Conservation (phyloP, 2,329 filamentous ascomycete species). For the Ophiostoma piceae region DNA sequence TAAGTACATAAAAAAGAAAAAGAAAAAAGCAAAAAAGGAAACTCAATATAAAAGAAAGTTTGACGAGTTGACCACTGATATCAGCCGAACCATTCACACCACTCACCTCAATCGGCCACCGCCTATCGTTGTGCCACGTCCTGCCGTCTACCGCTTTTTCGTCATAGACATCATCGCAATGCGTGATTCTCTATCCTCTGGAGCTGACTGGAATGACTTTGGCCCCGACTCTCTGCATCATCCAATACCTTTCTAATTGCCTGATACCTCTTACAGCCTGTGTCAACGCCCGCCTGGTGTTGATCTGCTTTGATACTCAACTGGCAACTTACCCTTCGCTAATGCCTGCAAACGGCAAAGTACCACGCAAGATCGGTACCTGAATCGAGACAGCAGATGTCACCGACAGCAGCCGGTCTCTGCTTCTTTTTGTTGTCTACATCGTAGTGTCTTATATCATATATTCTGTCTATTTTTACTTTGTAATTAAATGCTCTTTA, state of each 20-base stretch:
- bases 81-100: background rate
- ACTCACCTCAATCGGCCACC: background rate
- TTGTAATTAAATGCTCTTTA: no score
- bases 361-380: conserved; percentile 3
- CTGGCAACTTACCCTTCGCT: background rate
- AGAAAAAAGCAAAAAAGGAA: no score
- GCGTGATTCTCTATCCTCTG: no score
- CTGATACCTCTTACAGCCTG: no score
- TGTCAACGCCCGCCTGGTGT: no score
- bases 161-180: background rate
- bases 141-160: background rate
- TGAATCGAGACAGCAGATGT: background rate
- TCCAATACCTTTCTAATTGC: no score
- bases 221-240: no score
- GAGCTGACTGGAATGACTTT: no score
- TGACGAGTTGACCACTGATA: background rate
- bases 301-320: background rate
- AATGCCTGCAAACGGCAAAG: background rate
- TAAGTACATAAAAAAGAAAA: background rate
- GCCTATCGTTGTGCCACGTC: conserved; percentile 6
- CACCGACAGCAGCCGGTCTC: background rate
- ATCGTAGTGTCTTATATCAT: no score
- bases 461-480: no score
- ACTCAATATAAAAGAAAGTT: no score
- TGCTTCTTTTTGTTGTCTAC: background rate